Evolutionary conservation across 148 eudicot species (phyloP), one percentile per base, ranked within the genome.

Genomic region (Arbutus unedo): DNA sequence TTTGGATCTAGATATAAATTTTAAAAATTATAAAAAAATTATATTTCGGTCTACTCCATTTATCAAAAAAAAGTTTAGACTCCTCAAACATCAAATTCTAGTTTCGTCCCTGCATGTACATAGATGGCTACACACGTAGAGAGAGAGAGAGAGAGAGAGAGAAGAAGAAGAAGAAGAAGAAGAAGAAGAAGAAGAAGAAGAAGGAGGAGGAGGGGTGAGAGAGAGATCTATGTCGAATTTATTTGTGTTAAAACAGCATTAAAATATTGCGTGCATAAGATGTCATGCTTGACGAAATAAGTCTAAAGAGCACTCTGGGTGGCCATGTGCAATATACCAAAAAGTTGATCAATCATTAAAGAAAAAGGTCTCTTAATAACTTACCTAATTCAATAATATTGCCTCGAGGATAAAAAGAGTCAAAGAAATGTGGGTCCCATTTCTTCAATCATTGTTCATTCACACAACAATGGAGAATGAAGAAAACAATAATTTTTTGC

Each of bases 371-470:
- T 10, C 43, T 9, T 13, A 51, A 51, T 23, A 66, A 66, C 41
- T 11, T 9, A 62, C 68, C 68, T 62, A 62, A 62, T 62, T 9
- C 68, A 62, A 62, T 62, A 62, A 62, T 62, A 62, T 62, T 62
- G 68, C 68, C 68, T 62, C 38, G 68, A 62, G 68, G 38, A 62
- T 62, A 62, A 62, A 62, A 62, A 23, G 68, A 62, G 68, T 62
- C 68, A 21, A 62, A 15, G 15, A 66, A 25, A 66, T 66, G 71
- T 66, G 23, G 71, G 71, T 25, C 71, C 71, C 71, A 25, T 9
- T 66, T 25, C 6, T 62, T 9, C 54, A 51, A 51, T 51, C 38
- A 51, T 51, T 25, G 11, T 66, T 66, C 38, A 31, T 9, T 8
- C 41, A 5, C 71, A 31, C 13, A 2, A 25, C 43, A 23, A 25